These are phyloP conservation scores for Strobilomyces echinocephalus DNA, from an alignment of 768 basidiomycete genomes.

Conservation along the genomic window DNA sequence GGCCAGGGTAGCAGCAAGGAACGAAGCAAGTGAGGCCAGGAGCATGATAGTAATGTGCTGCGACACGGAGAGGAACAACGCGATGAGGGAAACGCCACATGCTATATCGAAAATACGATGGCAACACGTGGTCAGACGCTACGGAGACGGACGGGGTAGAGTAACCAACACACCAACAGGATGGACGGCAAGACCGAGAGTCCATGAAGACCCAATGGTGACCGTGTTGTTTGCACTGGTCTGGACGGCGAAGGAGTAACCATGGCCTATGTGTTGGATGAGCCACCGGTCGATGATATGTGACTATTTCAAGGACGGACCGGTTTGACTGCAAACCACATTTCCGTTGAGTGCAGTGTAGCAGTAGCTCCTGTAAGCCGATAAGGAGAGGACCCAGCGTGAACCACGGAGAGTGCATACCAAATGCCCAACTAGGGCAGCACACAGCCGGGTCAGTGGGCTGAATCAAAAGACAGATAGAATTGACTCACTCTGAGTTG, in stretches of 20 bases:
- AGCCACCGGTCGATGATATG: not conserved
- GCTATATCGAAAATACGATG: conserved; percentile 26
- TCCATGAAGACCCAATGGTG: conserved; percentile 56
- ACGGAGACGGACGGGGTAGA: not conserved
- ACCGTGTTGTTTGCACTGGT: conserved; percentile 26
- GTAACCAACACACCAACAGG: conserved; percentile 56
- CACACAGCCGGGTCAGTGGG: conserved; percentile 6
- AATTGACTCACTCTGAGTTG: conserved; percentile 52
- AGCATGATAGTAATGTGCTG: conserved; percentile 45
- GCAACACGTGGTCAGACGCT: conserved; percentile 2
- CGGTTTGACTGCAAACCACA: conserved; percentile 39
- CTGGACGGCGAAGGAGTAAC: conserved; percentile 43
- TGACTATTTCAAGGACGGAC: conserved; percentile 29
- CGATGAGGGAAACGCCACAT: conserved; percentile 55
- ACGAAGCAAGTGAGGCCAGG: conserved; percentile 46
- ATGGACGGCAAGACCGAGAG: conserved; percentile 68
- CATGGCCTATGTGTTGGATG: conserved; percentile 39
- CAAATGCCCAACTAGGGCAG: conserved; percentile 62
- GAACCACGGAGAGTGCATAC: conserved; percentile 32
- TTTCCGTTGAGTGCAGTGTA: conserved; percentile 41
- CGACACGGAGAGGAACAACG: conserved; percentile 58
- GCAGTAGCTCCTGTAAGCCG: conserved; percentile 53
- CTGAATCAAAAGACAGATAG: not conserved
- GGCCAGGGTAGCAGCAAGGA: conserved; percentile 64
- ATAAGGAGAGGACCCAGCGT: conserved; percentile 2